Percentiles rank a stretch among this genome's conserved stretches.
These are phyloP conservation scores for barrel medic (Medicago truncatula) DNA, from an alignment of 306 rosid species.

Conservation along the genomic window DNA sequence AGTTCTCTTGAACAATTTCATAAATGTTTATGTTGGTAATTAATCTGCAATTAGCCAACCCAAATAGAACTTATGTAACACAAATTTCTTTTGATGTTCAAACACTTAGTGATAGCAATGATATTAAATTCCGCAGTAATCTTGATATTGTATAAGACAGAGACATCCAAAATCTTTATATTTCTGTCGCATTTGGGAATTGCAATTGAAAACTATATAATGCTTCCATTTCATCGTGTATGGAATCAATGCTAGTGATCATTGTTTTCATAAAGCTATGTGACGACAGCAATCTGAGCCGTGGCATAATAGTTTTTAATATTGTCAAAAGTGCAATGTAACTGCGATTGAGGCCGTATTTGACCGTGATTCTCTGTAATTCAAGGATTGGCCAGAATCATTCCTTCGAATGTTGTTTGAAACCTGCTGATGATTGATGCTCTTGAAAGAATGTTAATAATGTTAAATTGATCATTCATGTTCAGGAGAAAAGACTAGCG, in stretches of 20 bases:
- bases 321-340: background rate
- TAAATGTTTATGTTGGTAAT: too few relatives aligned
- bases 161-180: background rate
- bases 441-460: constrained; percentile 21
- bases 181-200: background rate
- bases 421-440: background rate
- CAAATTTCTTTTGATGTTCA: background rate
- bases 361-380: too few relatives aligned
- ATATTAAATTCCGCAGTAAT: background rate
- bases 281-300: background rate
- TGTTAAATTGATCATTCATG: constrained; percentile 34
- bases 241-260: background rate
- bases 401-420: background rate
- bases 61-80: too few relatives aligned
- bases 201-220: background rate
- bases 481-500: constrained; percentile 77
- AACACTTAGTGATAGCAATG: background rate
- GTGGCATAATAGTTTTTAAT: background rate
- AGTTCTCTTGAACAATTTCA: too few relatives aligned
- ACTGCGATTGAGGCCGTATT: background rate
- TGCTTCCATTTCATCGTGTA: background rate
- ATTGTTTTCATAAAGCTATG: background rate
- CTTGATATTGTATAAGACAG: too few relatives aligned
- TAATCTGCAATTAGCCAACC: too few relatives aligned
- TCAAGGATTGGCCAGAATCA: background rate